These are phyloP conservation scores for Escovopsis sp. DNA, from an alignment of 2,329 filamentous ascomycete genomes.

Conservation along the genomic window DNA sequence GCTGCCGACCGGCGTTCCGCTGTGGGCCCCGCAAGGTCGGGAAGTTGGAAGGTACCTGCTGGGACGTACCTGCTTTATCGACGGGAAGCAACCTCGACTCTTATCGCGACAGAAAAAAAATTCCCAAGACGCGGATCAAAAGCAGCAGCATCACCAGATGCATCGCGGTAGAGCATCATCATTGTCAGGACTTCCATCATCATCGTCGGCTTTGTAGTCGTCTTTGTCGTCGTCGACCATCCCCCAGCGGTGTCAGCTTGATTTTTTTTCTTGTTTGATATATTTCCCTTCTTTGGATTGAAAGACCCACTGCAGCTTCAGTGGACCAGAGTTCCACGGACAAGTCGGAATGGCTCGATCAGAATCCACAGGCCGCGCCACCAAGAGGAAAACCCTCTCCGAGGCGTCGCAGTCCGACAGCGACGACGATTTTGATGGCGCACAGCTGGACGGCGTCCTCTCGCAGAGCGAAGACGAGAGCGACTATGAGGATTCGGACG, in stretches of 20 bases:
- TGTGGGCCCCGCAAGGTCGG: neutral
- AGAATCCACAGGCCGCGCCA: conserved; percentile 12
- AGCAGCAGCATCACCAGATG: too few relatives aligned
- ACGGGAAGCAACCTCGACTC: conserved; percentile 4
- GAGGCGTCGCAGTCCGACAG: conserved; percentile 37
- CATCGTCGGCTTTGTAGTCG: neutral
- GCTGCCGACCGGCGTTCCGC: conserved; percentile 1
- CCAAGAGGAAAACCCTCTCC: conserved; percentile 51
- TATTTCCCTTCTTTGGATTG: too few relatives aligned
- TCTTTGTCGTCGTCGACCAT: neutral
- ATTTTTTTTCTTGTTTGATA: too few relatives aligned
- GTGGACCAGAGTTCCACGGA: too few relatives aligned
- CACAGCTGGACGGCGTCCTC: conserved; percentile 37
- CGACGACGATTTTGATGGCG: conserved; percentile 46
- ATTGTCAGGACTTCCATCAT: too few relatives aligned
- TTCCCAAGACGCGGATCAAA: conserved; percentile 1
- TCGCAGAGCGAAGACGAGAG: conserved; percentile 33
- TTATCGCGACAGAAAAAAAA: conserved; percentile 5
- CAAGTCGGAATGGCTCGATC: conserved; percentile 6
- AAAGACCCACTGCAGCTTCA: too few relatives aligned
- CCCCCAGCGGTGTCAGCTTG: neutral
- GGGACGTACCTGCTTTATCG: conserved; percentile 1
- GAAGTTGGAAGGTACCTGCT: neutral
- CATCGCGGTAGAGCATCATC: too few relatives aligned
- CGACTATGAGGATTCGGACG: conserved; percentile 10